Evolutionary conservation across 2,329 filamentous ascomycete genomes (phyloP), one percentile per base, ranked within the genome.

Genomic region (Arthrobotrys conoides): DNA sequence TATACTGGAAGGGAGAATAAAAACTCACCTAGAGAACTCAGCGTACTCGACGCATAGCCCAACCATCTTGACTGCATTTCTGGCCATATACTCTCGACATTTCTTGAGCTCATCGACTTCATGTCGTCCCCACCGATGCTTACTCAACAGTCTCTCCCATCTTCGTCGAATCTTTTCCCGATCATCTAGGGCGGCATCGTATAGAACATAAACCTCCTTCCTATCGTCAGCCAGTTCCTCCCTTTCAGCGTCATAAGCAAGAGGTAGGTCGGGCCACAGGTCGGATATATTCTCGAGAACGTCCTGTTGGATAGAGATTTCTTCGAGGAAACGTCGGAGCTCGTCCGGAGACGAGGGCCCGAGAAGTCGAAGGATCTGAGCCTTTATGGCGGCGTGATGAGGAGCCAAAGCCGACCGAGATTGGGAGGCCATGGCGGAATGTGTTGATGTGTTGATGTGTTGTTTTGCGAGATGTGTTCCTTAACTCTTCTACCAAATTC

Each of bases 211-310:
- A 38, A 78, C 75, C 18, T 78, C 75, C 22, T 78, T 78, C 9
- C 75, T 51, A 27, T 78, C 75, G 64, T 78, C 75, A n/a, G 75
- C 68, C 41, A 78, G 57, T 46, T 78, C 75, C 46, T 78, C 75
- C 22, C 75, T 51, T 59, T 78, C 75, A 27, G 75, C 75, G 30
- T 78, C 75, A 46, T 78, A 78, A 46, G 75, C 75, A 36, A 72
- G 75, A 20, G 75, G 75, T 33, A 78, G 57, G 30, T 78, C 75
- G 57, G 75, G 75, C 75, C 75, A 78, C n/a, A 78, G 64, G 20
- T 78, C 75, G 64, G 68, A 78, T 51, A 78, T 71, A 30, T 55
- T 72, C 64, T 78, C 75, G n/a, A 78, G 68, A n/a, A 78, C 75
- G 38, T 78, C 75, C 64, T 78, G 75, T 63, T 78, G 75, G 14